phyloP scores from a whole-genome alignment of 2,329 filamentous ascomycete genomes.

The Cladosporium cucumerinum region DNA sequence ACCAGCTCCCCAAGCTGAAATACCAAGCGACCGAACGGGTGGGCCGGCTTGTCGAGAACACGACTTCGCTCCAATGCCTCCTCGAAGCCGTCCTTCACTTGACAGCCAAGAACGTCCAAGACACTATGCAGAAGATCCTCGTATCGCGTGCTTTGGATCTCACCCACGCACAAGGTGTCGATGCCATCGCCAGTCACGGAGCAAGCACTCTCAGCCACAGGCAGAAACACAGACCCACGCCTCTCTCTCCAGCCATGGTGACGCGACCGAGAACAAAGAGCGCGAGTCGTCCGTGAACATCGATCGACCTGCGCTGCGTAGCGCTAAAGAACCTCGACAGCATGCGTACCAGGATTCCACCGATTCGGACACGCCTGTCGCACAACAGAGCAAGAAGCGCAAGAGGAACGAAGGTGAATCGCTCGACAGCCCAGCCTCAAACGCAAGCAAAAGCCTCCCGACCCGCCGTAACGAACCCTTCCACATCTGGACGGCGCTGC shows the following conservation, averaged over 20 bases:
- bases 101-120: neutral
- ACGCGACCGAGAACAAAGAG: neutral
- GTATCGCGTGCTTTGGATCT: neutral
- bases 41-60: neutral
- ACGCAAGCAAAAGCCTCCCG: neutral
- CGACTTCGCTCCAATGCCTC: neutral
- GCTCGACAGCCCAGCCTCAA: neutral
- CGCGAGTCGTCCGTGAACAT: neutral
- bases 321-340: neutral
- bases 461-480: neutral
- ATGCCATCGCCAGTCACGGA: neutral
- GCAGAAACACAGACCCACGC: neutral
- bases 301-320: neutral
- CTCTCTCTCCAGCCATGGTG: neutral
- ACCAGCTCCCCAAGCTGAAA: neutral
- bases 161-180: neutral
- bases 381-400: neutral
- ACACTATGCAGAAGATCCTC: neutral
- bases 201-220: neutral
- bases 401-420: neutral
- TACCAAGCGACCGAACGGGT: neutral
- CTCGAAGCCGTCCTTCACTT: neutral
- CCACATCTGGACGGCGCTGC: neutral
- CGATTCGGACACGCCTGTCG: neutral
- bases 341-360: neutral